Evolutionary conservation across 2,329 filamentous ascomycete species (phyloP).

Genomic region (Cladosporium colombiae): DNA sequence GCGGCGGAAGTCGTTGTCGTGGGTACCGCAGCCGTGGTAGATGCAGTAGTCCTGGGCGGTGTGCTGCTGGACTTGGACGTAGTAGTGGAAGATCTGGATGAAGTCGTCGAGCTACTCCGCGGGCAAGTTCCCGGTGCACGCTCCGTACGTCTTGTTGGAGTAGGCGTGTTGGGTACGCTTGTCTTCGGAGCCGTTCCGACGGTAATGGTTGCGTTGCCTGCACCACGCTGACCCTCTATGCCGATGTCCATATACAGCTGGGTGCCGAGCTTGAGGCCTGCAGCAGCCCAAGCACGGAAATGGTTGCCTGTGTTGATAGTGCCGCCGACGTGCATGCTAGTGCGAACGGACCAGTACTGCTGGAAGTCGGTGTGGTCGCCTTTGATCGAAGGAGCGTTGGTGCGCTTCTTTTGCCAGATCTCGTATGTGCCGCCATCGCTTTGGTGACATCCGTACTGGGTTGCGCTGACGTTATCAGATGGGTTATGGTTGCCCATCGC

Average conservation of each 20-base stretch:
- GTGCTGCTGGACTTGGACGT: slow-evolving; percentile 5
- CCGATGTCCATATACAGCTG: slow-evolving; percentile 14
- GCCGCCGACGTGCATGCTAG: slow-evolving; percentile 52
- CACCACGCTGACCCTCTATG: slow-evolving; percentile 6
- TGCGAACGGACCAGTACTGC: slow-evolving; percentile 54
- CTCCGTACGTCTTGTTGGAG: slow-evolving; percentile 9
- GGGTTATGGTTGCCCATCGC: slow-evolving; percentile 16
- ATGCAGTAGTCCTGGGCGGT: background rate
- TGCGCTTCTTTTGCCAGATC: slow-evolving; percentile 35
- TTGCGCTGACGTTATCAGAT: slow-evolving; percentile 6
- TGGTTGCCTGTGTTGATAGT: slow-evolving; percentile 54
- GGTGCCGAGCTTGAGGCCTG: background rate
- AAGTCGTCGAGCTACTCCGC: slow-evolving; percentile 3
- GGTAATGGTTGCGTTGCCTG: slow-evolving; percentile 29
- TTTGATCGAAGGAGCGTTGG: slow-evolving; percentile 51
- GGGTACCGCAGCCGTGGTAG: background rate
- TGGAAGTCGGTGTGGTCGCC: slow-evolving; percentile 49
- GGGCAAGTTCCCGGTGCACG: slow-evolving; percentile 9
- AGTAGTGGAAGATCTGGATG: background rate
- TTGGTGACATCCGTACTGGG: slow-evolving; percentile 12
- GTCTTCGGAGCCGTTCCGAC: slow-evolving; percentile 9
- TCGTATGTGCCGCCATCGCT: slow-evolving; percentile 16
- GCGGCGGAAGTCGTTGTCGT: background rate
- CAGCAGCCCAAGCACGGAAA: slow-evolving; percentile 53
- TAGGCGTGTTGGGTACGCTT: slow-evolving; percentile 9